Evolutionary conservation across 306 rosid genomes (phyloP).

Genomic region (Medicago arabica): DNA sequence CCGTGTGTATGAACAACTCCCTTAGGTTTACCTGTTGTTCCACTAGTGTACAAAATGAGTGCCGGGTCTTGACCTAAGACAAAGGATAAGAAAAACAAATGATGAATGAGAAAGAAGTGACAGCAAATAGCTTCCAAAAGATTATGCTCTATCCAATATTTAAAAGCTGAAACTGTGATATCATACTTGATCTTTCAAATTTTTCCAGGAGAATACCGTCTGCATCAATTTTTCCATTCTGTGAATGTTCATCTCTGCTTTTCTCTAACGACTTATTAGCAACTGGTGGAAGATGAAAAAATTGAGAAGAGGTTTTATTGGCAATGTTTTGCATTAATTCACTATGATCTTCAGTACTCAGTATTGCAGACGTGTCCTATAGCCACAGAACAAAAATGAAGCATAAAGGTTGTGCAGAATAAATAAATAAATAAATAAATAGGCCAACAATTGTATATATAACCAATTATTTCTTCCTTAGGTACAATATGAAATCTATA

Average conservation of each 20-base stretch:
- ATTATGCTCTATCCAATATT: constrained; percentile 14
- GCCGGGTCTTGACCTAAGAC: constrained; percentile 89
- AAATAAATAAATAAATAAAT: constrained; percentile 32
- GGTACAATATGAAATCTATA: constrained; percentile 1
- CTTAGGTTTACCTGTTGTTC: constrained; percentile 98
- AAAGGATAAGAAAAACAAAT: constrained; percentile 41
- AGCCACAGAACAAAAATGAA: constrained; percentile 37
- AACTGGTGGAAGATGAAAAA: constrained; percentile 78
- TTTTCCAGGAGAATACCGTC: constrained; percentile 49
- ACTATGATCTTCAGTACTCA: constrained; percentile 85
- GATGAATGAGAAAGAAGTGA: constrained; percentile 36
- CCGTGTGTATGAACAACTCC: constrained; percentile 96
- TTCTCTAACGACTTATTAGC: constrained; percentile 47
- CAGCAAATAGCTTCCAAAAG: constrained; percentile 9
- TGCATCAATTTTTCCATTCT: constrained; percentile 47
- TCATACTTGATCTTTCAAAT: constrained; percentile 59
- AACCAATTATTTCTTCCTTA: not conserved
- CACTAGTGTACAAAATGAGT: constrained; percentile 85
- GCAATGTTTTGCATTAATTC: constrained; percentile 79
- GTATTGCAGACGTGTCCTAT: constrained; percentile 69
- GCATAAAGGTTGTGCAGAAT: constrained; percentile 21
- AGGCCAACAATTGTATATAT: not conserved
- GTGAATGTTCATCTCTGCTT: constrained; percentile 50
- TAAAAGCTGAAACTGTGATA: constrained; percentile 27
- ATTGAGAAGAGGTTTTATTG: constrained; percentile 67